These are phyloP conservation scores for Tolypocladium sp. DNA, from an alignment of 2,329 filamentous ascomycete species.

Conservation along the genomic window DNA sequence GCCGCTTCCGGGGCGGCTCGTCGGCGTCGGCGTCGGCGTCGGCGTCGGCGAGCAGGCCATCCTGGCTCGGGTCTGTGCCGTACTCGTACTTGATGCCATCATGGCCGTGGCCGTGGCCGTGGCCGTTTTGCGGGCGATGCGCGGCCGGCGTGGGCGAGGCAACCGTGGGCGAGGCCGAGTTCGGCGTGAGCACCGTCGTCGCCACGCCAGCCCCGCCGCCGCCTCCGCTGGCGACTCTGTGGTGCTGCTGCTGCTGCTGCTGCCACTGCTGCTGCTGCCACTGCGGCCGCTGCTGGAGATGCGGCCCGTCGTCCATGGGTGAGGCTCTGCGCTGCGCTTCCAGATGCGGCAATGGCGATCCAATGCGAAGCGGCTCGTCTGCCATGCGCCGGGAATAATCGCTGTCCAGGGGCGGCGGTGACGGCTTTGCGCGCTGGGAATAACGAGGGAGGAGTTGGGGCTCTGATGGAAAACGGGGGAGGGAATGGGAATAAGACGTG, in stretches of 20 bases:
- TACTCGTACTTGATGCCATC: not conserved
- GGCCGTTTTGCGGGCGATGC: not conserved
- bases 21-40: slow-evolving; percentile 14
- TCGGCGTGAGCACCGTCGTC: slow-evolving; percentile 14
- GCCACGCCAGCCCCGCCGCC: slow-evolving; percentile 1
- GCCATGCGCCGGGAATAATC: slow-evolving; percentile 7
- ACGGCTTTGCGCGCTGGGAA: slow-evolving; percentile 19
- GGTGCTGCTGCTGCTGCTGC: not conserved
- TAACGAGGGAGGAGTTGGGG: slow-evolving; percentile 13
- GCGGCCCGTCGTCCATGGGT: not conserved
- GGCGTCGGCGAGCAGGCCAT: not conserved
- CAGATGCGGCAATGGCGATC: slow-evolving; percentile 10
- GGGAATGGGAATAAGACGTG: slow-evolving; percentile 8
- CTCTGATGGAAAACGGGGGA: slow-evolving; percentile 7
- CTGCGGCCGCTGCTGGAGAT: not conserved
- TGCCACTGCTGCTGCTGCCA: not conserved
- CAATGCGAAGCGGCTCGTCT: not conserved
- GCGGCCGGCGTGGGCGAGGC: not conserved
- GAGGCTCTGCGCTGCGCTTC: not conserved
- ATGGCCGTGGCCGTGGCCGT: not conserved
- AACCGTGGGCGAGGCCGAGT: slow-evolving; percentile 8
- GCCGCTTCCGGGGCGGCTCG: slow-evolving; percentile 54
- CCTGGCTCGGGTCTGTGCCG: not conserved
- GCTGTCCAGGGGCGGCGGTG: not conserved
- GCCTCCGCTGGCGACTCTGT: too few species aligned